These are phyloP conservation scores for Nicotiana attenuata DNA, from an alignment of 257 asterid genomes.

Conservation along the genomic window DNA sequence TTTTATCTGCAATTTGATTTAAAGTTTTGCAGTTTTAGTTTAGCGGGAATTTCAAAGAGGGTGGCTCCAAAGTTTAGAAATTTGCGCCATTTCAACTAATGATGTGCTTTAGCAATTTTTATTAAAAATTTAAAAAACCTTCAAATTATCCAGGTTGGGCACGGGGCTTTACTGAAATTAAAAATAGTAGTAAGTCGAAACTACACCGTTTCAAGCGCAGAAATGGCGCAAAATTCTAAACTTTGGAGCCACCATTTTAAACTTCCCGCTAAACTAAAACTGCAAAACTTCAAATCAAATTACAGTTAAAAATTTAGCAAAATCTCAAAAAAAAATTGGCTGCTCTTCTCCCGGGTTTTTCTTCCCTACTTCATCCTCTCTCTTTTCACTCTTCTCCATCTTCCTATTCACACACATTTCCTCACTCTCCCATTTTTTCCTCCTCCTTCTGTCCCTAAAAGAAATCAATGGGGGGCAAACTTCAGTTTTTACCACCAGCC, in stretches of 20 bases:
- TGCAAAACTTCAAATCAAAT: not conserved
- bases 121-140: too few species aligned
- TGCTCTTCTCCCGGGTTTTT: not conserved
- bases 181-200: not conserved
- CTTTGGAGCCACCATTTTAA: not conserved
- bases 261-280: conserved; percentile 9
- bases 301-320: not conserved
- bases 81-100: not conserved
- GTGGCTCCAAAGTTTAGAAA: not conserved
- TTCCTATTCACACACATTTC: not conserved
- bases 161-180: not conserved
- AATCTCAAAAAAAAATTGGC: not conserved
- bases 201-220: not conserved
- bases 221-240: not conserved
- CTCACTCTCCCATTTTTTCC: not conserved
- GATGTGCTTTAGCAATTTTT: too few species aligned
- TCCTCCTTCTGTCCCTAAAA: too few species aligned
- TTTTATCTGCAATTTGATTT: not conserved
- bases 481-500: conserved; percentile 55
- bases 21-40: not conserved
- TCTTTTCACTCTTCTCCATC: not conserved
- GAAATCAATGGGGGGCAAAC: conserved; percentile 35
- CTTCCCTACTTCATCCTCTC: not conserved
- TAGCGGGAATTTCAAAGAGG: too few species aligned
- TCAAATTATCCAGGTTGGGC: too few species aligned